Evolutionary conservation across 768 basidiomycete genomes (phyloP).

Genomic region (Cystofilobasidium bisporidii): DNA sequence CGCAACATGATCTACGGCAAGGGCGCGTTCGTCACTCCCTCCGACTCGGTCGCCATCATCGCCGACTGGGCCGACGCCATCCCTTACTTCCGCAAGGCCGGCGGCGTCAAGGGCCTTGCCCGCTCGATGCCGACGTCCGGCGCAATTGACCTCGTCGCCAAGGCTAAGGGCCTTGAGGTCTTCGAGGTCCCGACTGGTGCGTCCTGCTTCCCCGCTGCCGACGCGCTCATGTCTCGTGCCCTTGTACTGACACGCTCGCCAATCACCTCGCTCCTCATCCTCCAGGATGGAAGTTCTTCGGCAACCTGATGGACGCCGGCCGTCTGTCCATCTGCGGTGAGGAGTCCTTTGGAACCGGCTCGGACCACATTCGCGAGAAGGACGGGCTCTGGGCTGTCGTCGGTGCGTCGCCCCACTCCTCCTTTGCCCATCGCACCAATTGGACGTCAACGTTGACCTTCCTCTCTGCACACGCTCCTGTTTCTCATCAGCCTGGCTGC

Average conservation of each 20-base stretch:
- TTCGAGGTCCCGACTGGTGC: slow-evolving; percentile 94
- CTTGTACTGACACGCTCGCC: neutral
- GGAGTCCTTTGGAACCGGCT: slow-evolving; percentile 99
- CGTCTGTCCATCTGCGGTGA: slow-evolving; percentile 96
- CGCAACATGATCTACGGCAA: slow-evolving; percentile 99
- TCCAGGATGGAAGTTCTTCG: slow-evolving; percentile 98
- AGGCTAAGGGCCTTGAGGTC: slow-evolving; percentile 81
- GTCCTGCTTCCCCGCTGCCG: slow-evolving; percentile 27
- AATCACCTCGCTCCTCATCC: no score
- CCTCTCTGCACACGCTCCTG: no score
- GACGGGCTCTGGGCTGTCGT: slow-evolving; percentile 97
- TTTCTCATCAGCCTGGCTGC: slow-evolving; percentile 69
- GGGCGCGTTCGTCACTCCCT: slow-evolving; percentile 94
- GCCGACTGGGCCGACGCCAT: slow-evolving; percentile 72
- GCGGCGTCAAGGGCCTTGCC: slow-evolving; percentile 88
- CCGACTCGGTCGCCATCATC: slow-evolving; percentile 96
- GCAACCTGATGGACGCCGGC: slow-evolving; percentile 98
- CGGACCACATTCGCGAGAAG: slow-evolving; percentile 99
- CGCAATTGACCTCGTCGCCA: slow-evolving; percentile 89
- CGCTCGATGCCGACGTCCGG: slow-evolving; percentile 96
- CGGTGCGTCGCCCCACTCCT: slow-evolving; percentile 47
- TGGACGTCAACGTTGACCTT: no score
- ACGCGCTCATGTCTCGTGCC: neutral
- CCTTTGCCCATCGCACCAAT: slow-evolving; percentile 41
- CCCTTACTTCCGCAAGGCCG: slow-evolving; percentile 40